These are phyloP conservation scores for Begonia loranthoides DNA, from an alignment of 306 rosid genomes.

Conservation along the genomic window DNA sequence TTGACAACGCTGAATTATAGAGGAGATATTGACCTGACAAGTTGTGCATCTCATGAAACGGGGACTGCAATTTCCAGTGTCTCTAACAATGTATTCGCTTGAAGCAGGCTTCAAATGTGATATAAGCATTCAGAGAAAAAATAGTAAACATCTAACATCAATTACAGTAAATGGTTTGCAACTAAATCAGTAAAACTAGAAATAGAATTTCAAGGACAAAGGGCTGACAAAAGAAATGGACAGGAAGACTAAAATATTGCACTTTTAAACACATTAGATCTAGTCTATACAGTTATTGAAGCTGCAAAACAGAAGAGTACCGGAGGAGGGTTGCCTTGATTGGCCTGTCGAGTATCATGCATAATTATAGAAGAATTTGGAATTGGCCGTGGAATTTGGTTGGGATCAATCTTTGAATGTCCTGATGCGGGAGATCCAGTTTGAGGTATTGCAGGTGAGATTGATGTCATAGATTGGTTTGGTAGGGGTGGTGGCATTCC, in stretches of 20 bases:
- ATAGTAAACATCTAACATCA: conserved; percentile 8
- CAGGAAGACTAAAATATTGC: not conserved
- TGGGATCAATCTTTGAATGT: conserved; percentile 87
- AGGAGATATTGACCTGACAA: conserved; percentile 58
- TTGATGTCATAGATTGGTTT: conserved; percentile 90
- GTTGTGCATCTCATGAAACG: conserved; percentile 97
- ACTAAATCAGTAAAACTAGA: conserved; percentile 4
- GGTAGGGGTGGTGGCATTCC: conserved; percentile 79
- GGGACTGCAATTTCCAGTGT: conserved; percentile 95
- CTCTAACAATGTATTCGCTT: conserved; percentile 74
- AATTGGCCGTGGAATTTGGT: conserved; percentile 90
- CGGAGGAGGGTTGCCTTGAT: conserved; percentile 93
- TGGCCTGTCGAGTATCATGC: conserved; percentile 87
- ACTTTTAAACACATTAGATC: too few relatives aligned
- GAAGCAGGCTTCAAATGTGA: conserved; percentile 74
- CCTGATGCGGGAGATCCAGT: conserved; percentile 80
- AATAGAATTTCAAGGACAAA: conserved; percentile 8
- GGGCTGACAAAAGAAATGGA: conserved; percentile 6
- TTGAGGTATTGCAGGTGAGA: conserved; percentile 73
- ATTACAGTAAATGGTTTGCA: conserved; percentile 11
- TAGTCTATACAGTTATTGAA: too few relatives aligned
- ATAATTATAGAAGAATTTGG: conserved; percentile 65
- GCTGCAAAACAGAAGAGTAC: conserved; percentile 18
- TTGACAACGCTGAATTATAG: conserved; percentile 1
- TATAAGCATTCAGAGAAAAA: conserved; percentile 8